These are phyloP conservation scores for Aspergillus ochraceus DNA, from an alignment of 2,329 filamentous ascomycete species.

Conservation along the genomic window DNA sequence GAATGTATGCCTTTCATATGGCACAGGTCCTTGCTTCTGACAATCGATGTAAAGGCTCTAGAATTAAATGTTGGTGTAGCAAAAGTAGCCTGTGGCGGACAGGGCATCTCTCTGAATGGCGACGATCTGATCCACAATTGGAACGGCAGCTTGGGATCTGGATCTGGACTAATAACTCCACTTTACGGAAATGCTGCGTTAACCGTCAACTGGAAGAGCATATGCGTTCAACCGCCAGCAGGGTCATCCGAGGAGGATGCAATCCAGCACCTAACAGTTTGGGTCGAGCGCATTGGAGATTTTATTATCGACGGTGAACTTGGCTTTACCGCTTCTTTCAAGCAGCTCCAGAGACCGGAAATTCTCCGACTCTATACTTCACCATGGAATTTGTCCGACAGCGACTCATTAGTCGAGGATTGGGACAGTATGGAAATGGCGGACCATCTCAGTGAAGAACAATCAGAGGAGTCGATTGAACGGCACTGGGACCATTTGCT, in stretches of 20 bases:
- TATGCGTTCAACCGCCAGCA: no score
- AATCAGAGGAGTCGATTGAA: slow-evolving; percentile 17
- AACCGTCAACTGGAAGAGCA: no score
- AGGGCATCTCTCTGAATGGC: slow-evolving; percentile 4
- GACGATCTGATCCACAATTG: slow-evolving; percentile 2
- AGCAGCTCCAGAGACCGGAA: background rate
- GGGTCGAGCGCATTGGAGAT: background rate
- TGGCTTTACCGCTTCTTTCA: background rate
- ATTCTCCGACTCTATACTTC: background rate
- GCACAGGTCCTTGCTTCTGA: background rate
- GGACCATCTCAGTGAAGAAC: background rate
- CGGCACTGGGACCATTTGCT: slow-evolving; percentile 26
- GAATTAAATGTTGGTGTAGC: slow-evolving; percentile 4
- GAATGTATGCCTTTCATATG: background rate
- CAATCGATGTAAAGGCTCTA: slow-evolving; percentile 2
- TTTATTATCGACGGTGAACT: background rate
- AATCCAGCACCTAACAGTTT: no score
- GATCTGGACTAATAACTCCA: background rate
- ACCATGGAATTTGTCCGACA: background rate
- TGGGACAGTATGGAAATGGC: background rate
- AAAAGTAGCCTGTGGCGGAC: slow-evolving; percentile 1
- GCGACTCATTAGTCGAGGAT: background rate
- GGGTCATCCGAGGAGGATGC: no score
- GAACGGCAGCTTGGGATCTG: slow-evolving; percentile 2
- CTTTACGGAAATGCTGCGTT: no score